Conservation (phyloP, 305 asterid genomes). For the Solanum hybrid region DNA sequence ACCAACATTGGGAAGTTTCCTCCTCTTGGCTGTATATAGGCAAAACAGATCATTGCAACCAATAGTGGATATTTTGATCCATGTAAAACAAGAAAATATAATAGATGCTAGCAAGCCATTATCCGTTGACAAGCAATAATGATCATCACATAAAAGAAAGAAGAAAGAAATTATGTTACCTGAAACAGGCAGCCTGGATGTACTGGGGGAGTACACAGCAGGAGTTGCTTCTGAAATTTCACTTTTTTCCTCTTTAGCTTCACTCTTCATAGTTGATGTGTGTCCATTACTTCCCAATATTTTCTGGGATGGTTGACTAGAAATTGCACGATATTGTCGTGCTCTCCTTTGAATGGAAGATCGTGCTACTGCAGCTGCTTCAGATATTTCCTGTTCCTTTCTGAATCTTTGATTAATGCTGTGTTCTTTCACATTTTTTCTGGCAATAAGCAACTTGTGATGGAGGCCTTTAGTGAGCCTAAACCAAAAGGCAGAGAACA, state of each 20-base stretch:
- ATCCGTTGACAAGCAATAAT: not conserved
- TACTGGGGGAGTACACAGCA: constrained; percentile 15
- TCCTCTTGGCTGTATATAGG: constrained; percentile 26
- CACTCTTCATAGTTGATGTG: not conserved
- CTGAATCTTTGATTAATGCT: constrained; percentile 37
- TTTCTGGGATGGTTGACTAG: constrained; percentile 28
- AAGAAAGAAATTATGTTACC: constrained; percentile 23
- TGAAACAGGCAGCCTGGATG: constrained; percentile 26
- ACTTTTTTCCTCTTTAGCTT: constrained; percentile 14
- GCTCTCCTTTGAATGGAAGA: constrained; percentile 65
- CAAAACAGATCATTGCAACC: constrained; percentile 4
- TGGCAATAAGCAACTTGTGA: constrained; percentile 35
- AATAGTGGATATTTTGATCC: not conserved
- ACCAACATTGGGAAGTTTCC: constrained; percentile 53
- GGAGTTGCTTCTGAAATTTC: constrained; percentile 21
- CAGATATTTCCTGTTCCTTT: constrained; percentile 54
- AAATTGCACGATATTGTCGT: constrained; percentile 46
- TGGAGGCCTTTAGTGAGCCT: constrained; percentile 72
- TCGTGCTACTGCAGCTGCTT: constrained; percentile 75
- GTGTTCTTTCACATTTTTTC: constrained; percentile 46
- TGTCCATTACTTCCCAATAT: not conserved
- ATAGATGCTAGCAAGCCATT: not conserved
- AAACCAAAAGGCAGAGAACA: constrained; percentile 13
- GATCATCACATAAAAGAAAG: not conserved
- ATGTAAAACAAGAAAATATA: not conserved